A percentile compares a stretch with the other conserved stretches of the same genome.
phyloP scores from a whole-genome alignment of 1,139 yeast species.

The Kurtzmaniella quercitrusa region DNA sequence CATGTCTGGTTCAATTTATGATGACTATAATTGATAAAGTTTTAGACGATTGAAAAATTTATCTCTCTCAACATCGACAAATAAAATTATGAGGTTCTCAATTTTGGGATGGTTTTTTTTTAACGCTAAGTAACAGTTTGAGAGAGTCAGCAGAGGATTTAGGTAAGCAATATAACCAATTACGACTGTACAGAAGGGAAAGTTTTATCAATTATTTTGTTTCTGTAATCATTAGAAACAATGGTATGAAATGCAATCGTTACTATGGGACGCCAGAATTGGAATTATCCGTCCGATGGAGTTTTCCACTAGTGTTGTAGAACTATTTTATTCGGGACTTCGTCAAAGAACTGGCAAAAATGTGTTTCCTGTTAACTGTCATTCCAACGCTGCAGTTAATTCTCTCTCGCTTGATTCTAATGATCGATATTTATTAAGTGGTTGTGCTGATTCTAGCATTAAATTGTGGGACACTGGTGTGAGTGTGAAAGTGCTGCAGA shows the following conservation, averaged over 20 bases:
- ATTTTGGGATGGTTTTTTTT: too few relatives aligned
- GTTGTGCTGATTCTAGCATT: slow-evolving; percentile 73
- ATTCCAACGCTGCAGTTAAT: slow-evolving; percentile 52
- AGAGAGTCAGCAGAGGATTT: too few relatives aligned
- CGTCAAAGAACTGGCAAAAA: slow-evolving; percentile 20
- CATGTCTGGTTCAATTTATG: slow-evolving; percentile 38
- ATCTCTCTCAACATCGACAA: background rate
- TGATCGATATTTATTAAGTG: slow-evolving; percentile 55
- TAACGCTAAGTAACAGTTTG: too few relatives aligned
- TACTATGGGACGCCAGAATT: slow-evolving; percentile 30
- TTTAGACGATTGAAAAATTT: background rate
- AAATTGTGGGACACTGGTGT: slow-evolving; percentile 53
- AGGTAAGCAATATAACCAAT: too few relatives aligned
- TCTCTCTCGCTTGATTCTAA: slow-evolving; percentile 62
- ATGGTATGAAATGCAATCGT: slow-evolving; percentile 30
- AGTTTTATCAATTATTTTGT: too few relatives aligned
- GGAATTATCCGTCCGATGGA: slow-evolving; percentile 28
- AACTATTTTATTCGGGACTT: slow-evolving; percentile 33
- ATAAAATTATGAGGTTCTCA: background rate
- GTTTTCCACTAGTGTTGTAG: slow-evolving; percentile 36
- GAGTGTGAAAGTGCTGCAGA: slow-evolving; percentile 12
- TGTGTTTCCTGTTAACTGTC: slow-evolving; percentile 38
- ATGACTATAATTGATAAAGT: too few relatives aligned
- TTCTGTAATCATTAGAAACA: background rate
- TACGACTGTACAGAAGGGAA: background rate